Percentiles rank a stretch among this genome's conserved stretches.
phyloP scores from a whole-genome alignment of 352 stramenopile genomes.

The Globisporangium canariense region DNA sequence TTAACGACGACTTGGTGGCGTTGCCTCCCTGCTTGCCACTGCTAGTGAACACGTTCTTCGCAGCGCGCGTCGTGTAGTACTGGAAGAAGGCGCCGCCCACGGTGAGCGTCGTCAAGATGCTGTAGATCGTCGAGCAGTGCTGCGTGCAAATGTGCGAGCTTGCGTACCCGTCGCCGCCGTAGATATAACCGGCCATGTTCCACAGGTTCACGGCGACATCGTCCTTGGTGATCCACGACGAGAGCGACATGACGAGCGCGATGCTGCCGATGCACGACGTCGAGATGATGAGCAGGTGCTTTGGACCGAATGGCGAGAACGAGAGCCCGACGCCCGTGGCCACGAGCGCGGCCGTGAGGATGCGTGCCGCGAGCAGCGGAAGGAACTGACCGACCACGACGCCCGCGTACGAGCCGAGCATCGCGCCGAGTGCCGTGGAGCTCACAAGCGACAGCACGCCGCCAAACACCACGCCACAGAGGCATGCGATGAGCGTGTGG shows the following conservation, averaged over 20 bases:
- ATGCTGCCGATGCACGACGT: conserved; percentile 67
- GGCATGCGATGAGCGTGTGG: conserved; percentile 54
- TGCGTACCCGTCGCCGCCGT: conserved; percentile 45
- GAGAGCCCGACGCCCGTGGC: conserved; percentile 38
- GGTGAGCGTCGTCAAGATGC: conserved; percentile 42
- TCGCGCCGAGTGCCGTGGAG: conserved; percentile 47
- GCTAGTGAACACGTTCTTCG: conserved; percentile 30
- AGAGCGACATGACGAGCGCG: conserved; percentile 66
- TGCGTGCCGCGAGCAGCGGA: conserved; percentile 47
- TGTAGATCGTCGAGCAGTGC: conserved; percentile 63
- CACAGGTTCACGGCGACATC: conserved; percentile 65
- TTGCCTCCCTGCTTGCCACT: conserved; percentile 23
- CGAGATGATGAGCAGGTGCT: conserved; percentile 64
- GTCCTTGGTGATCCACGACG: conserved; percentile 60
- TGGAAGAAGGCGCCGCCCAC: conserved; percentile 35
- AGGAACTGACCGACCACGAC: conserved; percentile 70
- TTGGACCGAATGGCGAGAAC: conserved; percentile 36
- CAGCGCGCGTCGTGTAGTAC: conserved; percentile 39
- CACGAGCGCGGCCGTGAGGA: conserved; percentile 50
- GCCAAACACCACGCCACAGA: conserved; percentile 74
- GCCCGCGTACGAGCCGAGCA: conserved; percentile 64
- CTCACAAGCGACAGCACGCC: conserved; percentile 63
- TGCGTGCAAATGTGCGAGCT: conserved; percentile 53
- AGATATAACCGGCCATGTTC: conserved; percentile 60
- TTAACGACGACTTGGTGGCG: conserved; percentile 23